Evolutionary conservation across 805 yeast genomes (phyloP), one percentile per base, ranked within the genome.

Genomic region (Schwanniomyces vanrijiae): DNA sequence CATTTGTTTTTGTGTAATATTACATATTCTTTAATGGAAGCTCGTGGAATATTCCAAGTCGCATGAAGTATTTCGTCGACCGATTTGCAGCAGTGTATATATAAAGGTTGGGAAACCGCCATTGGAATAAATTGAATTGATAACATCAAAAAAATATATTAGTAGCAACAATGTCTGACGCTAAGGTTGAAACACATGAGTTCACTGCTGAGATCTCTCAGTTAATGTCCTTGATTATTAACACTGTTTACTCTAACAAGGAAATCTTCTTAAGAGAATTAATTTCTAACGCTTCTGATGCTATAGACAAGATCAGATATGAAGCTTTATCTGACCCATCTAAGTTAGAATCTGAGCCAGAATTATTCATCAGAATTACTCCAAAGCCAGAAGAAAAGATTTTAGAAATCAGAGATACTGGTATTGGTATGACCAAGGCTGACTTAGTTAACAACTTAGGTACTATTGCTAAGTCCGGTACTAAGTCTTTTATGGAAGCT

Each of bases 121-220:
- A 28, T 29, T 22, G 20, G 24, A 31, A 19, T 9, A 40, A 28
- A 28, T 18, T 21, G 16, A 16, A 21, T 19, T 28, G 11, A n/a
- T 20, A n/a, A 19, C 18, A 29, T 16, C 20, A 40, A 29, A 39
- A 21, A 14, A 40, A 33, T 18, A 29, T 29, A 18, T 22, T 24
- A 24, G 29, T 44, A 38, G 28, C 42, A 44, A 44, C 29, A n/a
- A 81, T 80, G 84, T 68, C 83, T 58, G 72, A 78, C 76, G 59
- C 58, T 44, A 73, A 73, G 62, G 70, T 83, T 67, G 95, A 88
- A 81, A 86, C 95, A 50, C 89, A 82, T 71, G 98, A 92, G 81
- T 94, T 94, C 78, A 97, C 95, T 77, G 99, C 99, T 83, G 99
- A 94, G 90, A 94, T 94, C 77, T 90, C 98, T 86, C 99, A 94